A percentile compares a stretch with the other conserved stretches of the same genome.
Evolutionary conservation across 345 rosid genomes (phyloP).

Genomic region (Salix suchowensis): DNA sequence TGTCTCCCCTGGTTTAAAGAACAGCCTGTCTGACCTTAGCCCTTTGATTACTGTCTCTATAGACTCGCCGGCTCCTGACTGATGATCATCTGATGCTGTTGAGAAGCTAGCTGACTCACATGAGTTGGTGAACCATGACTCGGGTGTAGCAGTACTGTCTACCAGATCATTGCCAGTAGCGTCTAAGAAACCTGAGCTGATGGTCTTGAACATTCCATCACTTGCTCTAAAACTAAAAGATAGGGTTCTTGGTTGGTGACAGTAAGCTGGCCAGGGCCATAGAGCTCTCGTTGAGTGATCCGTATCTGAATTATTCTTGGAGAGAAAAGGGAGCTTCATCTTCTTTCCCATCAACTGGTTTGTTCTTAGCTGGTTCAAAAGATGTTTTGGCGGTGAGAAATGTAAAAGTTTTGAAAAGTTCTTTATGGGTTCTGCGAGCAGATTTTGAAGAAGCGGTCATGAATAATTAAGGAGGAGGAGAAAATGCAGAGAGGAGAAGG

Average conservation of each 20-base stretch:
- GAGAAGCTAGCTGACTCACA: conserved; percentile 44
- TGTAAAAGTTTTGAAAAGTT: not conserved
- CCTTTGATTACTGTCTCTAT: conserved; percentile 22
- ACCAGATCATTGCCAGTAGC: not conserved
- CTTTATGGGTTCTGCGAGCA: conserved; percentile 29
- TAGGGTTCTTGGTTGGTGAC: conserved; percentile 65
- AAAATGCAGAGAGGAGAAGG: not conserved
- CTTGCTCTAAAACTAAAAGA: conserved; percentile 42
- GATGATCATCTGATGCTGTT: conserved; percentile 33
- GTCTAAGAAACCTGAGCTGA: conserved; percentile 38
- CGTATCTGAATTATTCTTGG: conserved; percentile 15
- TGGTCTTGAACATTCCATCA: conserved; percentile 29
- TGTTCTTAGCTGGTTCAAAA: not conserved
- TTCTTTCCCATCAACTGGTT: conserved; percentile 28
- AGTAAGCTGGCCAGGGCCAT: conserved; percentile 85
- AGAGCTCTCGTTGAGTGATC: conserved; percentile 19
- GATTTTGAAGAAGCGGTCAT: conserved; percentile 25
- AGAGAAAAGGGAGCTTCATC: conserved; percentile 64
- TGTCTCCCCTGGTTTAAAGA: conserved; percentile 26
- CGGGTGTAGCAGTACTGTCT: not conserved
- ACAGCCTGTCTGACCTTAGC: conserved; percentile 33
- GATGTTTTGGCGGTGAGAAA: conserved; percentile 7
- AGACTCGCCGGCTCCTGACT: conserved; percentile 18
- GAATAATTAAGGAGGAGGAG: not conserved
- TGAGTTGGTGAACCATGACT: conserved; percentile 27